These are phyloP conservation scores for Stagonosporopsis chrysanthemi DNA, from an alignment of 2,329 filamentous ascomycete genomes.

Conservation along the genomic window DNA sequence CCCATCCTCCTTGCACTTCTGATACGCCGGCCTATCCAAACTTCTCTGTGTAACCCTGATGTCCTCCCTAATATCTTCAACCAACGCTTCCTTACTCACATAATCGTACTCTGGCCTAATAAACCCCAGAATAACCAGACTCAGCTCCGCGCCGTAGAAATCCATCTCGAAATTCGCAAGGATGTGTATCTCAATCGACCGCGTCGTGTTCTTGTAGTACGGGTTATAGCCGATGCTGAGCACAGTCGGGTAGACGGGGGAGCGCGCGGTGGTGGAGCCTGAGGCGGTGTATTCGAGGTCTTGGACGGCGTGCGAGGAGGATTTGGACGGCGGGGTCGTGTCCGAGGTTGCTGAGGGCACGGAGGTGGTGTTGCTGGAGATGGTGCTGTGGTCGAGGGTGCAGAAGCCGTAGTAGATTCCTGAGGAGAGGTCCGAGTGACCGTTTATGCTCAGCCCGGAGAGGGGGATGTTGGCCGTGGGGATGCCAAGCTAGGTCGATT, in stretches of 20 bases:
- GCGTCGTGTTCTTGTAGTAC: slow-evolving; percentile 90
- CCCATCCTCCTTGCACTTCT: slow-evolving; percentile 57
- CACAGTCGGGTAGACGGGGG: slow-evolving; percentile 41
- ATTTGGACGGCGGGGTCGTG: slow-evolving; percentile 22
- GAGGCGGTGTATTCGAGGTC: slow-evolving; percentile 34
- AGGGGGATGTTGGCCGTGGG: slow-evolving; percentile 89
- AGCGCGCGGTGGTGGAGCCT: slow-evolving; percentile 16
- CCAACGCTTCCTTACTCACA: slow-evolving; percentile 78
- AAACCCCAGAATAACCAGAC: slow-evolving; percentile 82
- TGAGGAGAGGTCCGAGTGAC: slow-evolving; percentile 66
- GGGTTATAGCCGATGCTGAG: slow-evolving; percentile 80
- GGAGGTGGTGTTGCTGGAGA: slow-evolving; percentile 40
- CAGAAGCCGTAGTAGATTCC: slow-evolving; percentile 97
- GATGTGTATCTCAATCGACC: slow-evolving; percentile 89
- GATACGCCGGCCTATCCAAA: slow-evolving; percentile 71
- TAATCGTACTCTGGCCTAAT: slow-evolving; percentile 93
- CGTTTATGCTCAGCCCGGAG: slow-evolving; percentile 73
- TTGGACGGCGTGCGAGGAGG: slow-evolving; percentile 40
- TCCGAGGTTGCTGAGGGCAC: slow-evolving; percentile 29
- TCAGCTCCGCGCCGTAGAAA: slow-evolving; percentile 85
- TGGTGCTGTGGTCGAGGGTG: slow-evolving; percentile 65
- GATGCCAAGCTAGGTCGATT: slow-evolving; percentile 76
- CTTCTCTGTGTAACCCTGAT: slow-evolving; percentile 82
- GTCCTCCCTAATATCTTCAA: slow-evolving; percentile 88
- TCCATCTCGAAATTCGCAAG: slow-evolving; percentile 78